Evolutionary conservation across 2,329 filamentous ascomycete species (phyloP), one percentile per base, ranked within the genome.

Genomic region (Alternaria arbusti): DNA sequence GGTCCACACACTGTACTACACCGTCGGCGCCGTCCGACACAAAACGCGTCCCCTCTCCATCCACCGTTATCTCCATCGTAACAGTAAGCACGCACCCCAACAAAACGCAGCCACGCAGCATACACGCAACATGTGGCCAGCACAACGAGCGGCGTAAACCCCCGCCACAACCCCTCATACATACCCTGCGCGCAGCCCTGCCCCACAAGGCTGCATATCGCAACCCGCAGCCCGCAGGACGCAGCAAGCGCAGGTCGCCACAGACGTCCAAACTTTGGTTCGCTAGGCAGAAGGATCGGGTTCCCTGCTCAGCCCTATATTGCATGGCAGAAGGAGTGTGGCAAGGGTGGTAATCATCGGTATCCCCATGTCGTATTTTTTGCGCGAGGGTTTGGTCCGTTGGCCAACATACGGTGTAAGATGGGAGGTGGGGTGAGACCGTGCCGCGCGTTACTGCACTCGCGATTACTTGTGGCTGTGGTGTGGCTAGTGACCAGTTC

Each of bases 291-390:
- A 51, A 51, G 28, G 49, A 51, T 52, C 20, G 2, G 5, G 12
- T 51, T 22, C 49, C 49, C 20, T 52, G 49, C 36, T 52, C 36
- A 54, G 52, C 52, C 52, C 52, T 54, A 54, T 54, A 28, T 54
- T 20, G 32, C 22, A 54, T 44, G 52, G 52, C 51, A 26, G 36
- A 23, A 20, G 22, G 17, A 17, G 26, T 12, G 15, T 51, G 15
- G 12, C 49, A 40, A 40, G 49, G 49, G 6, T 52, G 8, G 11
- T 40, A 12, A 23, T 49, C 23, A 36, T 52, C 13, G 30, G 30
- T 47, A 47, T 22, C 44, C 20, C 44, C 20, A 17, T 26, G 36
- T 17, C 52, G 30, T 23, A n/a, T n/a, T 11, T 44, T 36, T 15
- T 4, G 11, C 52, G 36, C 32, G 22, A 47, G 17, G 6, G 1